Base-by-base conservation (phyloP, 352 stramenopile species). In the Phytophthora foliorum region DNA sequence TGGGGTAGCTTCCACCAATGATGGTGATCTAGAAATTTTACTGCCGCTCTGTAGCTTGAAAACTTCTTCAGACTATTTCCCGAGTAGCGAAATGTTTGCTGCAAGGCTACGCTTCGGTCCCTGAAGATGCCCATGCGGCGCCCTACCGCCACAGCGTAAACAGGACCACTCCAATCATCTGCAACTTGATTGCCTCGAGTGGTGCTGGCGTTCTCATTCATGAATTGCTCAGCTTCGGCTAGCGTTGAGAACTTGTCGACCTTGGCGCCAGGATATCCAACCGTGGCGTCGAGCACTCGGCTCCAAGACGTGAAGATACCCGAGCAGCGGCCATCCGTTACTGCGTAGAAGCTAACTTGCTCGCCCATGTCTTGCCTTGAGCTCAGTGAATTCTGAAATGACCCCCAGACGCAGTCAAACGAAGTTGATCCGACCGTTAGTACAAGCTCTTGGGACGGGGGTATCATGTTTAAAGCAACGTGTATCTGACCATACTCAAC, bases 11-110 rank as follows among this genome's bases (percentile, higher is more conserved):
- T 44, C 3, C 55, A 48, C 59, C 53, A 74, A 6, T 74, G 29
- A 17, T 74, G 59, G 7, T 21, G 38, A 27, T 65, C 54, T 17
- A 92, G 51, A 44, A 88, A 92, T n/a, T 67, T 59, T 14, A 88
- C 63, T 8, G 84, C 84, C 36, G 85, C 72, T 1, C 62, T 58
- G 6, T 72, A 74, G 13, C 67, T 84, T 9, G 44, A 3, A 36
- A 92, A 92, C 50, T 77, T 80, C 53, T 88, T 87, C 55, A 76
- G 66, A 51, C 74, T 87, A 14, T 75, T 77, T 22, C 61, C 78
- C 38, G 77, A 79, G 25, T 86, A 69, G 0, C 58, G 41, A 6
- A 78, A 60, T 8, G 86, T 78, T 29, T 88, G 81, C 1, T 45
- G 5, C 44, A 81, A 77, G 11, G 75, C 77, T 11, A 87, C 80